Evolutionary conservation across 2,329 filamentous ascomycete genomes (phyloP).

Genomic region (Fusarium sp.): DNA sequence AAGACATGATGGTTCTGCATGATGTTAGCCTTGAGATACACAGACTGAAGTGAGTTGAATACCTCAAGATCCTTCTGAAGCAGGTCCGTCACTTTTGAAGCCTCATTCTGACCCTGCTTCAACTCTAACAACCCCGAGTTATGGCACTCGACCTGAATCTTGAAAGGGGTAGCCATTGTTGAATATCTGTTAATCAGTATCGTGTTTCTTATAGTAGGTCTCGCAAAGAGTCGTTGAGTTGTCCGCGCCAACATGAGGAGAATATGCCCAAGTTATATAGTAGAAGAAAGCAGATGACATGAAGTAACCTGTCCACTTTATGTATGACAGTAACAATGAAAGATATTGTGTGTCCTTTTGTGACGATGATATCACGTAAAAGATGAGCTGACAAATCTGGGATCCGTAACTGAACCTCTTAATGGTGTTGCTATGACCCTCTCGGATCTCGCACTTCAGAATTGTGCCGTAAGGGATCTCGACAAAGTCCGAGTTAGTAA

Average conservation of each 20-base stretch:
- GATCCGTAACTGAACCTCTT: not conserved
- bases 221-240: conserved; percentile 24
- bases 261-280: not conserved
- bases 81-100: conserved; percentile 71
- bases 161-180: conserved; percentile 60
- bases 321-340: not conserved
- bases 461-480: not conserved
- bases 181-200: conserved; percentile 3
- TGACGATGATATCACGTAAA: conserved; percentile 20
- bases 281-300: not conserved
- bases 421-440: not conserved
- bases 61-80: conserved; percentile 80
- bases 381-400: conserved; percentile 29
- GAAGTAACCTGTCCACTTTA: not conserved
- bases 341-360: not conserved
- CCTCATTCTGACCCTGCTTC: conserved; percentile 66
- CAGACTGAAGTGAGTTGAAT: not conserved
- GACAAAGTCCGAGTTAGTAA: not conserved
- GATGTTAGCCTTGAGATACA: not conserved
- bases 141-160: conserved; percentile 59
- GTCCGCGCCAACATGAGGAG: conserved; percentile 28
- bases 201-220: conserved; percentile 5
- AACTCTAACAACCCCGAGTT: conserved; percentile 63
- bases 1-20: conserved; percentile 74
- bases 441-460: conserved; percentile 10